Percentiles rank a stretch among this genome's conserved stretches.
phyloP scores from a whole-genome alignment of 2,329 filamentous ascomycete species.

The Peltaster fructicola region DNA sequence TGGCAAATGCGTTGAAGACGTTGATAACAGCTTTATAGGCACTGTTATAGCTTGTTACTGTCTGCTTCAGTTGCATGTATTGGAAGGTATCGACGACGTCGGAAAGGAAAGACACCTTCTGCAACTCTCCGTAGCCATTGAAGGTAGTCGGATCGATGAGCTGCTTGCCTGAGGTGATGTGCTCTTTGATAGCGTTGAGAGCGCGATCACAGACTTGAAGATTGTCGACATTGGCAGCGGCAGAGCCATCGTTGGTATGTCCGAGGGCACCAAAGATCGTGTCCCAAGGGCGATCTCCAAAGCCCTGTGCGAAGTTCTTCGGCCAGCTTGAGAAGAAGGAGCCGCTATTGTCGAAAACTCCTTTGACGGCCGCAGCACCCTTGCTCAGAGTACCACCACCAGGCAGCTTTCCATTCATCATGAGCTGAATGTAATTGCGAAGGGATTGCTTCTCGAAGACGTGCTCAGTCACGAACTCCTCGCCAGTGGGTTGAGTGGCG shows the following conservation, averaged over 20 bases:
- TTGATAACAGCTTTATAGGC: no score
- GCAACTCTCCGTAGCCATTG: no score
- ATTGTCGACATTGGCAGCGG: no score
- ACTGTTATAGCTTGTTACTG: no score
- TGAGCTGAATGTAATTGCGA: background rate
- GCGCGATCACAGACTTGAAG: constrained; percentile 1
- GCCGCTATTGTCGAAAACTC: background rate
- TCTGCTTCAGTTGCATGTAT: no score
- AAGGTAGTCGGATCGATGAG: no score
- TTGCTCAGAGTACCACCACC: background rate
- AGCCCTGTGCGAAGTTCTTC: background rate
- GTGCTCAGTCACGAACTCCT: constrained; percentile 1
- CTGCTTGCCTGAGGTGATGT: no score
- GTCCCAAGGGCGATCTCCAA: background rate
- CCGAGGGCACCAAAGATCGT: constrained; percentile 1
- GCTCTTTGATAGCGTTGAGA: constrained; percentile 1
- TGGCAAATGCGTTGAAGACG: no score
- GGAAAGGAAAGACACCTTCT: no score
- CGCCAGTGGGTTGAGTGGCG: background rate
- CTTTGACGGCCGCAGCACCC: background rate
- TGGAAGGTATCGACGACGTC: background rate
- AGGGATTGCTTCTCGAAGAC: constrained; percentile 1
- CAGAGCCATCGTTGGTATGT: constrained; percentile 1
- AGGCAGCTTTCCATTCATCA: constrained; percentile 1
- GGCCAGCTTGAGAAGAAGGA: background rate